Percentiles rank a stretch among this genome's conserved stretches.
These are phyloP conservation scores for Filosporella fistucella DNA, from an alignment of 495 filamentous ascomycete genomes.

Conservation along the genomic window DNA sequence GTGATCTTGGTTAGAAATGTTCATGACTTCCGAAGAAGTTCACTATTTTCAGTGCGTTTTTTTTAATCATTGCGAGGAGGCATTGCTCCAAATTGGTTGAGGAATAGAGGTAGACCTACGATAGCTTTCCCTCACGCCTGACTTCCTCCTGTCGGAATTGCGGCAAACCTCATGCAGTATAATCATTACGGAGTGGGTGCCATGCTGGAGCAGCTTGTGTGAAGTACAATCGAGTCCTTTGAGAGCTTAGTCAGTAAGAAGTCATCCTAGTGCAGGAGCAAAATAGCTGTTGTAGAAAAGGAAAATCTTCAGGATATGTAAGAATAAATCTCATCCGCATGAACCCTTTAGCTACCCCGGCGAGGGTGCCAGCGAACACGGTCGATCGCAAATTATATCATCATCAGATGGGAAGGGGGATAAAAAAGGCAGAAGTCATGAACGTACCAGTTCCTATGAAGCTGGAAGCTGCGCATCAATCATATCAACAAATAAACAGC, in stretches of 20 bases:
- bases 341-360: slow-evolving; percentile 75
- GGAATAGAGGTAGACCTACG: too few relatives aligned
- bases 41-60: slow-evolving; percentile 79
- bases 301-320: slow-evolving; percentile 84
- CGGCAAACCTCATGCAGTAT: too few relatives aligned
- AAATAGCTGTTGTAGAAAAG: slow-evolving; percentile 7
- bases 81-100: too few relatives aligned
- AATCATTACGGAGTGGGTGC: too few relatives aligned
- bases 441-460: neutral
- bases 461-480: too few relatives aligned
- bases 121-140: too few relatives aligned
- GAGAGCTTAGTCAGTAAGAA: too few relatives aligned
- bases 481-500: too few relatives aligned
- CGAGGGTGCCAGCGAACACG: slow-evolving; percentile 73
- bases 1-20: slow-evolving; percentile 79
- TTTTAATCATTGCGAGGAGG: slow-evolving; percentile 66
- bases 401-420: slow-evolving; percentile 48
- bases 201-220: too few relatives aligned
- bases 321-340: slow-evolving; percentile 81
- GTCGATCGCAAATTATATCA: slow-evolving; percentile 99
- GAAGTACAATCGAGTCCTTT: too few relatives aligned
- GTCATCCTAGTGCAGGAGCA: too few relatives aligned
- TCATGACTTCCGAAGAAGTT: slow-evolving; percentile 55
- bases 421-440: neutral
- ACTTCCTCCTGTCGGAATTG: too few relatives aligned